Evolutionary conservation across 805 yeast genomes (phyloP).

Genomic region (Isabelozyma heimii): DNA sequence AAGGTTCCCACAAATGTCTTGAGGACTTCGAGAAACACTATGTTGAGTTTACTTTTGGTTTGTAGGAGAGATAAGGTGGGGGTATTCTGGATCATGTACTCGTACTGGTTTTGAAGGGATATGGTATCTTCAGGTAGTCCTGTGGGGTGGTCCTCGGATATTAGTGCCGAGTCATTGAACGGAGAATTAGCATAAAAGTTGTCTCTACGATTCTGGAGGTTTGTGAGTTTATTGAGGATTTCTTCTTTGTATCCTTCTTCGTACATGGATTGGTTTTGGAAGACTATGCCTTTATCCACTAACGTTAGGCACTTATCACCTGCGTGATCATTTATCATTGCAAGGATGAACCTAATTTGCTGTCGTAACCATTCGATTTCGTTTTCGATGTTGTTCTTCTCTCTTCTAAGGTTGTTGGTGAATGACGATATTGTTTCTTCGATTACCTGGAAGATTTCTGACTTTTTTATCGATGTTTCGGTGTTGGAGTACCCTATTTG

Average conservation of each 20-base stretch:
- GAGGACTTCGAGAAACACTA: slow-evolving; percentile 33
- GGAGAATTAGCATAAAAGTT: slow-evolving; percentile 27
- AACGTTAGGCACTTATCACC: slow-evolving; percentile 24
- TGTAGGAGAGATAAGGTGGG: slow-evolving; percentile 31
- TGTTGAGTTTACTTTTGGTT: slow-evolving; percentile 28
- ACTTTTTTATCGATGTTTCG: slow-evolving; percentile 49
- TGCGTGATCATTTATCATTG: slow-evolving; percentile 34
- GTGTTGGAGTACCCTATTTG: slow-evolving; percentile 54
- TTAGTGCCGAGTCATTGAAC: slow-evolving; percentile 18
- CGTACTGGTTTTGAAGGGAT: slow-evolving; percentile 22
- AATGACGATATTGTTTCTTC: slow-evolving; percentile 48
- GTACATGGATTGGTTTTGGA: slow-evolving; percentile 21
- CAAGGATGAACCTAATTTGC: slow-evolving; percentile 37
- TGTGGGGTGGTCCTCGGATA: slow-evolving; percentile 7
- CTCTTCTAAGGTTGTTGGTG: slow-evolving; percentile 28
- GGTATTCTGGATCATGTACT: slow-evolving; percentile 18
- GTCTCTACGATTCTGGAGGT: slow-evolving; percentile 10
- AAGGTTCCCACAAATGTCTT: slow-evolving; percentile 29
- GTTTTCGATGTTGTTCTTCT: slow-evolving; percentile 34
- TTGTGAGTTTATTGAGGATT: slow-evolving; percentile 13
- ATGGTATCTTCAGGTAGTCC: slow-evolving; percentile 3
- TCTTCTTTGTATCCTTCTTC: slow-evolving; percentile 29
- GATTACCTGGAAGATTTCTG: slow-evolving; percentile 46
- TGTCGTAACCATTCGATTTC: slow-evolving; percentile 47
- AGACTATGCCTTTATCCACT: slow-evolving; percentile 30